A percentile compares a stretch with the other conserved stretches of the same genome.
Evolutionary conservation across 2,329 filamentous ascomycete species (phyloP).

Genomic region (Bisporella sp.): DNA sequence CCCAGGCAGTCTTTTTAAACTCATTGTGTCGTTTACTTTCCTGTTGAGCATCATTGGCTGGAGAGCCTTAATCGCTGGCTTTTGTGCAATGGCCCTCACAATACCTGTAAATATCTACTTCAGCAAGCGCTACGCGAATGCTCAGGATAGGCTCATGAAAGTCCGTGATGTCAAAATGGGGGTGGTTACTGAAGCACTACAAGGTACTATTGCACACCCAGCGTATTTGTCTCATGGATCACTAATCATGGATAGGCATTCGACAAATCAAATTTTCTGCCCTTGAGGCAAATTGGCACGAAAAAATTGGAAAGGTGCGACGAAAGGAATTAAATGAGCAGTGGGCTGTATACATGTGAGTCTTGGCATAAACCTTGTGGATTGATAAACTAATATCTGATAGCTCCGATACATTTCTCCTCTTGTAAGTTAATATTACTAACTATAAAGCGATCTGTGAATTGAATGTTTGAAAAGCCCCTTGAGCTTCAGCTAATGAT

Average conservation of each 20-base stretch:
- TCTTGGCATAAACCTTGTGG: neutral
- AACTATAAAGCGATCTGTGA: no score
- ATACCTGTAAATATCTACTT: constrained; percentile 63
- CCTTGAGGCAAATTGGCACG: constrained; percentile 67
- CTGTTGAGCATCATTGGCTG: constrained; percentile 65
- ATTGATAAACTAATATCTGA: constrained; percentile 3
- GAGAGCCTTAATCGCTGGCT: constrained; percentile 58
- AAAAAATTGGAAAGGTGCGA: constrained; percentile 57
- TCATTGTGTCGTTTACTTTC: constrained; percentile 60
- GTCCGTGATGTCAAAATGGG: constrained; percentile 68
- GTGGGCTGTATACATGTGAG: constrained; percentile 53
- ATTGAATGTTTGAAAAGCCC: no score
- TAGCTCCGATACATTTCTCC: constrained; percentile 50
- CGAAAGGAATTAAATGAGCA: constrained; percentile 60
- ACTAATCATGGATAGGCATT: constrained; percentile 35
- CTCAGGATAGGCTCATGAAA: constrained; percentile 68
- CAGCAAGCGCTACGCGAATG: constrained; percentile 55
- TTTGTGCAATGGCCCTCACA: constrained; percentile 55
- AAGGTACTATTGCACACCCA: constrained; percentile 37
- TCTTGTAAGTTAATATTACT: constrained; percentile 30
- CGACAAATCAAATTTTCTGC: constrained; percentile 82
- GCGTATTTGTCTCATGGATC: neutral
- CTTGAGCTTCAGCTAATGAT: constrained; percentile 1
- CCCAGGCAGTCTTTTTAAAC: constrained; percentile 52
- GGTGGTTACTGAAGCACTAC: constrained; percentile 68